Percentiles rank a stretch among this genome's conserved stretches.
Conservation (phyloP, 345 rosid species). For the Rubroshorea leprosula region DNA sequence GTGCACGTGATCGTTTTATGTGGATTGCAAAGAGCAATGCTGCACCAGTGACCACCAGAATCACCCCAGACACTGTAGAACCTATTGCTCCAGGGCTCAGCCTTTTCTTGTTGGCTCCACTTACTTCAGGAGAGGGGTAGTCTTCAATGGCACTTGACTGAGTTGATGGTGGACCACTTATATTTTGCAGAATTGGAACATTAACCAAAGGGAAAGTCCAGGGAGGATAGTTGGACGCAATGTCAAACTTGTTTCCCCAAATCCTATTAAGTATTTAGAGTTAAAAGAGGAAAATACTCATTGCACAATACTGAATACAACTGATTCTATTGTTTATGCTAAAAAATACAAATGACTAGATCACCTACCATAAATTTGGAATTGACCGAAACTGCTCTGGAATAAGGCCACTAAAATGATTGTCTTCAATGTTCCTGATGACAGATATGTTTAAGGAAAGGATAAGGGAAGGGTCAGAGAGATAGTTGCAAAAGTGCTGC, state of each 20-base stretch:
- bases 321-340: neutral
- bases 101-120: slow-evolving; percentile 39
- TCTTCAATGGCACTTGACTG: slow-evolving; percentile 74
- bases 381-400: slow-evolving; percentile 76
- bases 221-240: slow-evolving; percentile 48
- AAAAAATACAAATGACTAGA: slow-evolving; percentile 6
- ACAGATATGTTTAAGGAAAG: slow-evolving; percentile 20
- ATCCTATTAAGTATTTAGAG: slow-evolving; percentile 53
- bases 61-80: slow-evolving; percentile 50
- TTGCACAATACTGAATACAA: neutral
- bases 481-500: slow-evolving; percentile 10
- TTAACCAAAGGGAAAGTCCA: slow-evolving; percentile 69
- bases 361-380: slow-evolving; percentile 66
- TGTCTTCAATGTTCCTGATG: slow-evolving; percentile 73
- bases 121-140: slow-evolving; percentile 34
- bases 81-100: slow-evolving; percentile 54
- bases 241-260: slow-evolving; percentile 68
- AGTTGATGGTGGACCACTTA: slow-evolving; percentile 51
- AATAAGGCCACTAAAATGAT: slow-evolving; percentile 77
- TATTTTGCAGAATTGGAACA: slow-evolving; percentile 38
- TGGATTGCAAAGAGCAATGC: slow-evolving; percentile 43
- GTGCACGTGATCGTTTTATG: slow-evolving; percentile 28
- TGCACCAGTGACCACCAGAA: slow-evolving; percentile 49
- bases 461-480: slow-evolving; percentile 16
- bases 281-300: slow-evolving; percentile 12